Evolutionary conservation across 208 protist genomes (phyloP).

Genomic region (Trypanosomatidae sp.): DNA sequence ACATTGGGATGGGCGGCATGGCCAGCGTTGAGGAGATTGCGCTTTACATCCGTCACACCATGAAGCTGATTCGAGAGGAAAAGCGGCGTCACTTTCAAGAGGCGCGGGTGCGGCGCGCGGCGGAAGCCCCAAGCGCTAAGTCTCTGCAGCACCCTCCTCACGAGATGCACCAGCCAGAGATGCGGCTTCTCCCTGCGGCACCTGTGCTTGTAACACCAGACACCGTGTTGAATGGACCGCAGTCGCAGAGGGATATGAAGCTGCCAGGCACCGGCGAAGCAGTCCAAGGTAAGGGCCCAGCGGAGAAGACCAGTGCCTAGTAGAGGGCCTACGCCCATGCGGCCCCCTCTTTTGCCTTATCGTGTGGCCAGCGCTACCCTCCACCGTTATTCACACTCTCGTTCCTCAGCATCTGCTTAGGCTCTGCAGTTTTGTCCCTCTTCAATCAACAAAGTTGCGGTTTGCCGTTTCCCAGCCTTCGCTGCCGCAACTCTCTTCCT

Average conservation of each 20-base stretch:
- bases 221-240: not conserved
- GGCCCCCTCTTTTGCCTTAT: not conserved
- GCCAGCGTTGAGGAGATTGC: conserved; percentile 82
- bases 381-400: not conserved
- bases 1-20: conserved; percentile 94
- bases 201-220: not conserved
- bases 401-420: not conserved
- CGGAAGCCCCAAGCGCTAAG: not conserved
- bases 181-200: not conserved
- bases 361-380: not conserved
- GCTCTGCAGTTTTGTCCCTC: not conserved
- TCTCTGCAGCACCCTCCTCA: not conserved
- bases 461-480: too few species aligned
- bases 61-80: conserved; percentile 58
- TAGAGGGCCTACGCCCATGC: not conserved
- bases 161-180: not conserved
- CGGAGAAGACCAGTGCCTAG: not conserved
- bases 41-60: conserved; percentile 53
- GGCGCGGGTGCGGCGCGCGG: conserved; percentile 1
- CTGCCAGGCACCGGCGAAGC: not conserved
- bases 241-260: not conserved
- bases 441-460: too few species aligned
- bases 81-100: conserved; percentile 24
- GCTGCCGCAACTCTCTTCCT: not conserved
- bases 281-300: not conserved